A percentile compares a stretch with the other conserved stretches of the same genome.
phyloP scores from a whole-genome alignment of 2,329 filamentous ascomycete genomes.

The Aureobasidium pullulans region DNA sequence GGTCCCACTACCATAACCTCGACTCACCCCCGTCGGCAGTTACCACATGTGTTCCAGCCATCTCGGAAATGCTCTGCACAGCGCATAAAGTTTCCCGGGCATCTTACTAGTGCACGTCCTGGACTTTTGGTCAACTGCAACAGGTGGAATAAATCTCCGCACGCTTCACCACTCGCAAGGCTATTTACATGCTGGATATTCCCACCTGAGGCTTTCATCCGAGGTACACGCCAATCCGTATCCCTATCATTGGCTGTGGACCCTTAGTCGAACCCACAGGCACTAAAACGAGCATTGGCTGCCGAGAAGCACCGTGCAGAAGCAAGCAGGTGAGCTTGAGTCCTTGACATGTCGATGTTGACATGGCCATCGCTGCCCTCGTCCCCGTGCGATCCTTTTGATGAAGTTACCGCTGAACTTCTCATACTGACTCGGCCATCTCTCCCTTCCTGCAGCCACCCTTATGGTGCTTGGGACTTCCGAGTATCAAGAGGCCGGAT shows the following conservation, averaged over 20 bases:
- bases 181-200: slow-evolving; percentile 13
- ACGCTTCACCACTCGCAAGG: background rate
- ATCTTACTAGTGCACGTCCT: slow-evolving; percentile 10
- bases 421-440: slow-evolving; percentile 8
- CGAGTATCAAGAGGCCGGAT: slow-evolving; percentile 4
- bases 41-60: slow-evolving; percentile 11
- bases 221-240: slow-evolving; percentile 13
- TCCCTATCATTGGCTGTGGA: slow-evolving; percentile 13
- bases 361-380: slow-evolving; percentile 11
- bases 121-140: slow-evolving; percentile 4
- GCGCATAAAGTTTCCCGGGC: slow-evolving; percentile 11
- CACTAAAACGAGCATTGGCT: slow-evolving; percentile 12
- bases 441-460: slow-evolving; percentile 10
- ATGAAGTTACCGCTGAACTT: slow-evolving; percentile 9
- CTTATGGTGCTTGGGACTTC: slow-evolving; percentile 5
- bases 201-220: slow-evolving; percentile 7
- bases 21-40: slow-evolving; percentile 7
- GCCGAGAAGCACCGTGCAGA: slow-evolving; percentile 13
- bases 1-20: slow-evolving; percentile 11
- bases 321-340: slow-evolving; percentile 13
- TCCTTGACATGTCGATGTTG: slow-evolving; percentile 14
- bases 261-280: slow-evolving; percentile 12
- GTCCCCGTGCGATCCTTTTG: slow-evolving; percentile 10
- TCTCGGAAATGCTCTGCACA: slow-evolving; percentile 9
- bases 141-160: slow-evolving; percentile 15